Percentiles rank a stretch among this genome's conserved stretches.
Conservation (phyloP, 225 moss, liverwort and hornwort genomes). For the Anthoceros angustus region DNA sequence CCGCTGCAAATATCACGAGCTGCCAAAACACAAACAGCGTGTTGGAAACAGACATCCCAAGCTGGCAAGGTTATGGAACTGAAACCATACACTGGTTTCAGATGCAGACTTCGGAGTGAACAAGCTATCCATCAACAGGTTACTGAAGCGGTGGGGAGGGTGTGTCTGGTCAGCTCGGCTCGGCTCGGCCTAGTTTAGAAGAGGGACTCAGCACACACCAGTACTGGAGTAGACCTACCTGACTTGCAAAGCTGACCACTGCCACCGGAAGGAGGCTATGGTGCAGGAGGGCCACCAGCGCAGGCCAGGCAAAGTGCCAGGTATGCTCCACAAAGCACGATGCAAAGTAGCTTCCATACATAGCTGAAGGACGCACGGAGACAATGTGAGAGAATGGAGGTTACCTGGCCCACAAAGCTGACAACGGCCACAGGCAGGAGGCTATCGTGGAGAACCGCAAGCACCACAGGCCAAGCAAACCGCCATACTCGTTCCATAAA, state of each 20-base stretch:
- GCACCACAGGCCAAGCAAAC: slow-evolving; percentile 64
- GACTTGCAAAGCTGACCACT: slow-evolving; percentile 57
- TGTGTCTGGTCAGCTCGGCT: no score
- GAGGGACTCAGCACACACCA: background rate
- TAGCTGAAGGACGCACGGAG: slow-evolving; percentile 56
- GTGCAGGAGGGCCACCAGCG: slow-evolving; percentile 58
- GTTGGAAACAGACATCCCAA: slow-evolving; percentile 10
- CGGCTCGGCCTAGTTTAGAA: background rate
- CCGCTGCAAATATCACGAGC: slow-evolving; percentile 67
- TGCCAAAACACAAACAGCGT: slow-evolving; percentile 18
- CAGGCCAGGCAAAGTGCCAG: slow-evolving; percentile 65
- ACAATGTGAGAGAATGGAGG: slow-evolving; percentile 37
- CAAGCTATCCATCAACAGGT: slow-evolving; percentile 10
- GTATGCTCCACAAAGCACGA: slow-evolving; percentile 69
- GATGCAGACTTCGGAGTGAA: slow-evolving; percentile 9
- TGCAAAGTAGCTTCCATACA: slow-evolving; percentile 65
- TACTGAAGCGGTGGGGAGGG: background rate
- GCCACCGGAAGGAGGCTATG: slow-evolving; percentile 57
- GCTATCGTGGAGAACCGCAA: slow-evolving; percentile 57
- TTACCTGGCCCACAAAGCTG: slow-evolving; percentile 82
- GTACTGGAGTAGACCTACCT: slow-evolving; percentile 30
- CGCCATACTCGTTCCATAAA: slow-evolving; percentile 85
- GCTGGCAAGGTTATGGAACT: background rate
- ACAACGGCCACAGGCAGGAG: slow-evolving; percentile 78
- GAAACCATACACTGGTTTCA: slow-evolving; percentile 5